phyloP scores from a whole-genome alignment of 805 yeast species.

The Wickerhamiella occidentalis region DNA sequence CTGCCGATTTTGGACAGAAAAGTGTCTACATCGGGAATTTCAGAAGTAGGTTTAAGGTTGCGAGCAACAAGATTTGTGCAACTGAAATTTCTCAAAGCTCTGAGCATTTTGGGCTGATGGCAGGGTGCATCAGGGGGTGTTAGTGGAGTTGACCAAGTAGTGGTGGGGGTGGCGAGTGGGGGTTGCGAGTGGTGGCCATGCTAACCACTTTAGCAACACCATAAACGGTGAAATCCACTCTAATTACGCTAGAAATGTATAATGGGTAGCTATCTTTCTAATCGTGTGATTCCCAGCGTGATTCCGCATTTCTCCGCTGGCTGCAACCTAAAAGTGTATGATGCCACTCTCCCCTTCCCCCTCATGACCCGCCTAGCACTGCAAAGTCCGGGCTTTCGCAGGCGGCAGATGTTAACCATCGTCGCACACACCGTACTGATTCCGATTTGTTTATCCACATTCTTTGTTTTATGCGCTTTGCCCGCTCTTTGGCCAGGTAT shows the following conservation, averaged over 20 bases:
- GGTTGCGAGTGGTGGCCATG: no score
- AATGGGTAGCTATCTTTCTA: no score
- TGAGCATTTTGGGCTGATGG: background rate
- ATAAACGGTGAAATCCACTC: no score
- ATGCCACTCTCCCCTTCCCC: no score
- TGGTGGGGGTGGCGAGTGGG: no score
- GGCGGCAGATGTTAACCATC: slow-evolving; percentile 57
- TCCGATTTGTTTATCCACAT: slow-evolving; percentile 35
- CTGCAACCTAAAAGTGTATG: no score
- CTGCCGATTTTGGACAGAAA: slow-evolving; percentile 76
- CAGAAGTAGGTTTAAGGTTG: slow-evolving; percentile 33
- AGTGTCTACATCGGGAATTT: slow-evolving; percentile 55
- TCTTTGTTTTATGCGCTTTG: slow-evolving; percentile 45
- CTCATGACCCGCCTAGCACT: slow-evolving; percentile 10
- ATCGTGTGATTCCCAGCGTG: no score
- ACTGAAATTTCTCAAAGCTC: background rate
- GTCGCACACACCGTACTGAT: slow-evolving; percentile 65
- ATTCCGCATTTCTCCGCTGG: no score
- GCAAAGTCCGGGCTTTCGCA: slow-evolving; percentile 26
- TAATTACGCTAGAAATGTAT: no score
- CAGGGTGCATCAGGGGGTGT: no score
- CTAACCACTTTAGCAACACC: background rate
- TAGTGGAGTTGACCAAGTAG: background rate
- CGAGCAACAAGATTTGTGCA: background rate
- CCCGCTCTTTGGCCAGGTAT: slow-evolving; percentile 58